A percentile compares a stretch with the other conserved stretches of the same genome.
These are phyloP conservation scores for Pythium utonaiense DNA, from an alignment of 352 stramenopile species.

Conservation along the genomic window DNA sequence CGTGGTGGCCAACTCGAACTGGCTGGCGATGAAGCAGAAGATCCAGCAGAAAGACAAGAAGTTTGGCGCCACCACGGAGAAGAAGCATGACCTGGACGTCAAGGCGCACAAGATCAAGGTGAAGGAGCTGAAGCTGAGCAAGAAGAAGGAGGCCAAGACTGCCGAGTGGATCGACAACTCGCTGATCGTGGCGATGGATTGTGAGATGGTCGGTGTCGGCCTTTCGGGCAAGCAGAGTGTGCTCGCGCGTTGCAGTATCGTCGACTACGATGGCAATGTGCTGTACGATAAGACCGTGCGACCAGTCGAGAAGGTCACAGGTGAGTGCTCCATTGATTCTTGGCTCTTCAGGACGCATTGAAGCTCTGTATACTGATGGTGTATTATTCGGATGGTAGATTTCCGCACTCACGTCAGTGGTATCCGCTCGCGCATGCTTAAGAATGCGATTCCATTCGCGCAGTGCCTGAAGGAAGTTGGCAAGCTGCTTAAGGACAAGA, in stretches of 20 bases:
- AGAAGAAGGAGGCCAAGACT: conserved; percentile 45
- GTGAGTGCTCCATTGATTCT: conserved; percentile 19
- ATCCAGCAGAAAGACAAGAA: conserved; percentile 45
- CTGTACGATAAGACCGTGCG: conserved; percentile 84
- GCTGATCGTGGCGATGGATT: conserved; percentile 84
- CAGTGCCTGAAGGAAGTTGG: conserved; percentile 82
- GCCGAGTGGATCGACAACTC: conserved; percentile 79
- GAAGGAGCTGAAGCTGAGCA: conserved; percentile 45
- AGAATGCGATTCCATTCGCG: conserved; percentile 73
- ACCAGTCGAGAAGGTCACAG: conserved; percentile 79
- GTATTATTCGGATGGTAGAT: conserved; percentile 32
- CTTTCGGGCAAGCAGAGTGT: conserved; percentile 74
- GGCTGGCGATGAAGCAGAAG: conserved; percentile 69
- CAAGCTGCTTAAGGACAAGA: conserved; percentile 77
- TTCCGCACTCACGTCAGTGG: conserved; percentile 86
- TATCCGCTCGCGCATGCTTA: conserved; percentile 64
- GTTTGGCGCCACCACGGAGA: conserved; percentile 17
- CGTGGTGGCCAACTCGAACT: conserved; percentile 58
- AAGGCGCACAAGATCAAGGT: conserved; percentile 37
- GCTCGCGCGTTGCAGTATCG: conserved; percentile 83
- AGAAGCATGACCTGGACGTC: conserved; percentile 40
- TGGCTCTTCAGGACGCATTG: too few species aligned
- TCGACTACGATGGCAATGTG: conserved; percentile 80
- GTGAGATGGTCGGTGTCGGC: conserved; percentile 86
- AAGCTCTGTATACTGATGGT: too few species aligned